These are phyloP conservation scores for Leccinum disarticulatum DNA, from an alignment of 768 basidiomycete genomes.

Conservation along the genomic window DNA sequence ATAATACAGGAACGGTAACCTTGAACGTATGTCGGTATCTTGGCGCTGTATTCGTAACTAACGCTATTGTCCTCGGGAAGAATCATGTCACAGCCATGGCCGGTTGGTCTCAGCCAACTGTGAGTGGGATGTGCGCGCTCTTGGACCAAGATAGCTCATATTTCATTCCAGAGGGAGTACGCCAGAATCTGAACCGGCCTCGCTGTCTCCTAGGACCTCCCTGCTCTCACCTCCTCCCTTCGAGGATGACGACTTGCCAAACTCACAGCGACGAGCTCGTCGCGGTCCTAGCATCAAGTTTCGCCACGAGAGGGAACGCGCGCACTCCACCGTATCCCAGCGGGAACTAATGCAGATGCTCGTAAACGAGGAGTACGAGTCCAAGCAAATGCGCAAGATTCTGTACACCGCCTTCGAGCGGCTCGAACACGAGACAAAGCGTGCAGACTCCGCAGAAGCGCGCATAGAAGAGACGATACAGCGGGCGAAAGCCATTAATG, in stretches of 20 bases:
- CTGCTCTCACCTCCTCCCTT: conserved; percentile 29
- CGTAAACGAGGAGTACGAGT: conserved; percentile 42
- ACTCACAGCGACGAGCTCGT: conserved; percentile 6
- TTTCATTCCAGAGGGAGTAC: conserved; percentile 8
- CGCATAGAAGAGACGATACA: conserved; percentile 33
- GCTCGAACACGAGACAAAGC: conserved; percentile 37
- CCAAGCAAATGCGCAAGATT: conserved; percentile 38
- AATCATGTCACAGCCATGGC: conserved; percentile 30
- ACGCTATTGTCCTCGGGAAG: conserved; percentile 10
- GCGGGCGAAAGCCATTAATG: conserved; percentile 31
- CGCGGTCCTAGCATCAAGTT: conserved; percentile 35
- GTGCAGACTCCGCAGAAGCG: conserved; percentile 36
- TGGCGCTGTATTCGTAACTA: background rate
- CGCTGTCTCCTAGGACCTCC: conserved; percentile 28
- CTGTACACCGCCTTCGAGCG: conserved; percentile 39
- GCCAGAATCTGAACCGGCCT: conserved; percentile 29
- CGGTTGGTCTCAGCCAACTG: conserved; percentile 12
- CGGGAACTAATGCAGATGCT: conserved; percentile 35
- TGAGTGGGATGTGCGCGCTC: conserved; percentile 15
- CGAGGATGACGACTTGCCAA: conserved; percentile 5
- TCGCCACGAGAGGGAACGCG: conserved; percentile 35
- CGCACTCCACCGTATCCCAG: conserved; percentile 29
- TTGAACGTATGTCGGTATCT: conserved; percentile 7
- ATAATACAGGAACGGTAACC: background rate
- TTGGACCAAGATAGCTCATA: conserved; percentile 1